Evolutionary conservation across 257 asterid species (phyloP).

Genomic region (Plectranthus barbatus): DNA sequence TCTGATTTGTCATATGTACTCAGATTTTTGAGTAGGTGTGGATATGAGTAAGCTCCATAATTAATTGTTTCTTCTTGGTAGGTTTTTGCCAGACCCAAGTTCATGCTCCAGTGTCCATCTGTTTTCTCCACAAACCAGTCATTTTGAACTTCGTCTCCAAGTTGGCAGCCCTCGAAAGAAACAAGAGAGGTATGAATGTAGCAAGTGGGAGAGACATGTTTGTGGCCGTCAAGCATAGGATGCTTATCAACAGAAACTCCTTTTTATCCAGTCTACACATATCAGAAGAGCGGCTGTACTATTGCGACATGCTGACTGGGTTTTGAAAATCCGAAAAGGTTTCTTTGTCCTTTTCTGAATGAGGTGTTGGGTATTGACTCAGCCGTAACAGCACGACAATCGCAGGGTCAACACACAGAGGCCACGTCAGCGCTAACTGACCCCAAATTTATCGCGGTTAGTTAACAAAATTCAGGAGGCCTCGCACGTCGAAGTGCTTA

Average conservation of each 20-base stretch:
- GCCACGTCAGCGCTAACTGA: not conserved
- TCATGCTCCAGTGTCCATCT: not conserved
- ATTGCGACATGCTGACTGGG: not conserved
- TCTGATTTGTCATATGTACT: slow-evolving; percentile 6
- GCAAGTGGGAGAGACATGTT: slow-evolving; percentile 13
- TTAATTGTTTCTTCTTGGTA: not conserved
- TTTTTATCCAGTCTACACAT: not conserved
- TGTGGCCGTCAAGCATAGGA: slow-evolving; percentile 14
- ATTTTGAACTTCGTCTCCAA: slow-evolving; percentile 16
- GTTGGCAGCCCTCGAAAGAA: slow-evolving; percentile 23
- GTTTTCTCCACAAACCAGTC: slow-evolving; percentile 4
- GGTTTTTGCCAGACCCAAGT: not conserved
- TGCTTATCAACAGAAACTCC: slow-evolving; percentile 1
- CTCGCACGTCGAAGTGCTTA: too few relatives aligned
- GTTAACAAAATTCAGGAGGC: too few relatives aligned
- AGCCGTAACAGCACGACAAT: too few relatives aligned
- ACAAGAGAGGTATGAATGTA: slow-evolving; percentile 13
- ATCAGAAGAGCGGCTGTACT: not conserved
- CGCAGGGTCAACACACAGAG: too few relatives aligned
- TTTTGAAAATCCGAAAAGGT: not conserved
- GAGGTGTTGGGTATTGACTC: too few relatives aligned
- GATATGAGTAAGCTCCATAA: not conserved
- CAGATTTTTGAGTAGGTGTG: slow-evolving; percentile 8
- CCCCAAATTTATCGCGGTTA: too few relatives aligned
- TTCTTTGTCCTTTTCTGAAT: not conserved